These are phyloP conservation scores for Amaranthus tricolor DNA, from an alignment of 179 eudicot species.

Conservation along the genomic window DNA sequence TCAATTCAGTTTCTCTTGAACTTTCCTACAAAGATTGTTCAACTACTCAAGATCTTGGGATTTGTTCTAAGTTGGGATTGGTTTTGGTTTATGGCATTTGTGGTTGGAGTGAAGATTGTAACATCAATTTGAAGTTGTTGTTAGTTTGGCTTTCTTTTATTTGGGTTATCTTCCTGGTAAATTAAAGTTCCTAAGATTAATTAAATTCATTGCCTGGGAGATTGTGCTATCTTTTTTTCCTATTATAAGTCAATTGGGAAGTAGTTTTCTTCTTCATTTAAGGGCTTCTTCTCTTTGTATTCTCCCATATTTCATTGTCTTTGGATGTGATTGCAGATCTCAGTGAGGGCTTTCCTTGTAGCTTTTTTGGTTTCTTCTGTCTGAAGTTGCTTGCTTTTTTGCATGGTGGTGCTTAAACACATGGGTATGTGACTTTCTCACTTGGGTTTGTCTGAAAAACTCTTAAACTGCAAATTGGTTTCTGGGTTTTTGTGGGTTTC, in stretches of 20 bases:
- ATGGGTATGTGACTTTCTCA: slow-evolving; percentile 27
- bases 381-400: slow-evolving; percentile 23
- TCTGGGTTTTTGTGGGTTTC: slow-evolving; percentile 24
- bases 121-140: slow-evolving; percentile 48
- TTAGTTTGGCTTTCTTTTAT: slow-evolving; percentile 27
- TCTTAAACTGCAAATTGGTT: slow-evolving; percentile 17
- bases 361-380: slow-evolving; percentile 15
- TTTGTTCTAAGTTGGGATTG: slow-evolving; percentile 33
- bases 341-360: slow-evolving; percentile 21
- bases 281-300: not conserved
- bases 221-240: slow-evolving; percentile 17
- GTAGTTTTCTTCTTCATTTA: not conserved
- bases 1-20: slow-evolving; percentile 23
- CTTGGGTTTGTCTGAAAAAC: slow-evolving; percentile 15
- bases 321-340: slow-evolving; percentile 39
- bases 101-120: slow-evolving; percentile 13
- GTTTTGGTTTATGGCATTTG: slow-evolving; percentile 20
- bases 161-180: not conserved
- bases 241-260: not conserved
- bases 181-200: not conserved
- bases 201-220: slow-evolving; percentile 11
- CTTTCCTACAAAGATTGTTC: slow-evolving; percentile 18
- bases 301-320: slow-evolving; percentile 25
- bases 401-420: slow-evolving; percentile 15
- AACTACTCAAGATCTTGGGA: slow-evolving; percentile 32